Conservation (phyloP, 2,329 filamentous ascomycete genomes). For the Boeremia exigua region DNA sequence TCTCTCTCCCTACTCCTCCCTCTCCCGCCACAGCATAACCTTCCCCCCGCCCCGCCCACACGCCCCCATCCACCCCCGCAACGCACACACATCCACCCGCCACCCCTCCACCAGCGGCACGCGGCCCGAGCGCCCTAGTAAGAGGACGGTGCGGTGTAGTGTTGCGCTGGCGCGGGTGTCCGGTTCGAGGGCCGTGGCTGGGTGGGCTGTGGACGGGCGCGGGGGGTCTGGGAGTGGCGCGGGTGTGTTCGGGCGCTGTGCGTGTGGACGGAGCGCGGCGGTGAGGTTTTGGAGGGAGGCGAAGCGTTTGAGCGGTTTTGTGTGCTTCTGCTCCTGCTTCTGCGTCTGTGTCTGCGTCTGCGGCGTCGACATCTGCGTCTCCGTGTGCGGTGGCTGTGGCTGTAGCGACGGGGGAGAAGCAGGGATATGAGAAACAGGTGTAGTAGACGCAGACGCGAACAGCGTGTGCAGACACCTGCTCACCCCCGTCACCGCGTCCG, state of each 20-base stretch:
- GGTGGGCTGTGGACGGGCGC: no score
- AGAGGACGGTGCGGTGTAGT: slow-evolving; percentile 24
- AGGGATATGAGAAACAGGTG: no score
- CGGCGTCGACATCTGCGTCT: no score
- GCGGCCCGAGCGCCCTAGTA: slow-evolving; percentile 23
- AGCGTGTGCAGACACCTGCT: slow-evolving; percentile 20
- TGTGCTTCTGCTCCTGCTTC: neutral
- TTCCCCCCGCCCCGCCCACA: slow-evolving; percentile 33
- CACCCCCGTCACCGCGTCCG: slow-evolving; percentile 10
- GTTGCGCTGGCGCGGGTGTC: no score
- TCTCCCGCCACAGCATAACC: slow-evolving; percentile 42
- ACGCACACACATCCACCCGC: slow-evolving; percentile 24
- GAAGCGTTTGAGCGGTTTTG: slow-evolving; percentile 7
- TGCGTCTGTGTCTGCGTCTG: no score
- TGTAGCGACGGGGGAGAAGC: no score
- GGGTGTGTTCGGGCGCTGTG: no score
- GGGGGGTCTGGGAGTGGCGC: no score
- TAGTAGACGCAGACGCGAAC: slow-evolving; percentile 11
- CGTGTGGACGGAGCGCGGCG: no score
- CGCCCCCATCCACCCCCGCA: slow-evolving; percentile 26
- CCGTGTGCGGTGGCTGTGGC: neutral
- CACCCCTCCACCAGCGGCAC: slow-evolving; percentile 33
- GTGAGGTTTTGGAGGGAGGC: slow-evolving; percentile 17
- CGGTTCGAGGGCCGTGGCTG: no score
- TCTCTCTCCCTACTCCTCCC: neutral